These are phyloP conservation scores for Lasiodiplodia citricola DNA, from an alignment of 2,329 filamentous ascomycete genomes.

Conservation along the genomic window DNA sequence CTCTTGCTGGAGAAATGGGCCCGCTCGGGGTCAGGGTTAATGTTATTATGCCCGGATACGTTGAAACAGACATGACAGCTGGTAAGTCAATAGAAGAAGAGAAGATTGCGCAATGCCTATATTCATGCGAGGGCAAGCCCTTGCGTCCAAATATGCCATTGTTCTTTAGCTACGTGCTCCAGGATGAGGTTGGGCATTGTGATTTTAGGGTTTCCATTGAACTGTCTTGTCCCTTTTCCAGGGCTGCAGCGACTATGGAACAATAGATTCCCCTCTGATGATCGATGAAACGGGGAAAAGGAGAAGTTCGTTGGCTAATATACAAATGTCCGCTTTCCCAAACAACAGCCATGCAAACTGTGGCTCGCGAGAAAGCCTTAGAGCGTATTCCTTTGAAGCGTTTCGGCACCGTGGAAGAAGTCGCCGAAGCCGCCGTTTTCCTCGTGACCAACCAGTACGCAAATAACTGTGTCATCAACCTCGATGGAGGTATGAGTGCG, in stretches of 20 bases:
- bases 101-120: neutral
- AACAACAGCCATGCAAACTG: slow-evolving; percentile 50
- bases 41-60: slow-evolving; percentile 81
- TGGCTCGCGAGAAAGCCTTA: slow-evolving; percentile 40
- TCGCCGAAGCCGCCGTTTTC: slow-evolving; percentile 83
- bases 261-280: neutral
- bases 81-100: slow-evolving; percentile 53
- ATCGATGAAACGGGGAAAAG: neutral
- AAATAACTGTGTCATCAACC: slow-evolving; percentile 84
- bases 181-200: neutral
- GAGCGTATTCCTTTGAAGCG: slow-evolving; percentile 67
- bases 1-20: slow-evolving; percentile 68
- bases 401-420: slow-evolving; percentile 71
- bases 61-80: slow-evolving; percentile 79
- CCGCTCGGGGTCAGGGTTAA: slow-evolving; percentile 73
- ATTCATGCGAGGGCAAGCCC: neutral
- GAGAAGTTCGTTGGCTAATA: slow-evolving; percentile 24
- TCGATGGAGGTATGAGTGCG: slow-evolving; percentile 84
- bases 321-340: slow-evolving; percentile 21
- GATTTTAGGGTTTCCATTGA: neutral
- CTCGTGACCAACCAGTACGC: slow-evolving; percentile 79
- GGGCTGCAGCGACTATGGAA: neutral
- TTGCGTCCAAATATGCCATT: neutral
- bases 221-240: neutral
- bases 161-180: neutral